Percentiles rank a stretch among this genome's conserved stretches.
These are phyloP conservation scores for Aspergillus cristatus DNA, from an alignment of 495 filamentous ascomycete species.

Conservation along the genomic window DNA sequence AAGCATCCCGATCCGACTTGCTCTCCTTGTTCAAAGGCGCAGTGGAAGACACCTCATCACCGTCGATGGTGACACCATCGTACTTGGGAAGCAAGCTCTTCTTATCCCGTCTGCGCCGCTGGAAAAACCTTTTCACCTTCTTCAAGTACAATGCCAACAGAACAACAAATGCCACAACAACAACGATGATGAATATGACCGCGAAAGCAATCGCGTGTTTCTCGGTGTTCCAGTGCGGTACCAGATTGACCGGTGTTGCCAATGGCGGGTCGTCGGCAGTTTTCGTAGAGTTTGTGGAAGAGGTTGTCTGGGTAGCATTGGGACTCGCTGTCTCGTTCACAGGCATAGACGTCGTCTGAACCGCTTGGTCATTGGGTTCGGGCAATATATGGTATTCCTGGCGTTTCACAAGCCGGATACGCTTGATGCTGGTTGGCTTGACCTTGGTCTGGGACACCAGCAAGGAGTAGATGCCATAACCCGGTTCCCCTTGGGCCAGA, in stretches of 20 bases:
- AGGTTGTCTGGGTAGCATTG: no score
- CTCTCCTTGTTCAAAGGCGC: slow-evolving; percentile 1
- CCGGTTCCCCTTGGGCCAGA: no score
- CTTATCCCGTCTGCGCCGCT: slow-evolving; percentile 6
- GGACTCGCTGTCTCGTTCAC: no score
- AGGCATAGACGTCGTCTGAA: no score
- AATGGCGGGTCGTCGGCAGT: no score
- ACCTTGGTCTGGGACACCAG: no score
- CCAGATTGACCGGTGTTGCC: not conserved
- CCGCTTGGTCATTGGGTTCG: no score
- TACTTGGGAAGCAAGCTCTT: not conserved
- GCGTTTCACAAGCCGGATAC: no score
- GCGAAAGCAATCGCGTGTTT: slow-evolving; percentile 16
- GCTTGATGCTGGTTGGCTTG: no score
- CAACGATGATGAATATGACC: slow-evolving; percentile 7
- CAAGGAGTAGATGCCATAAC: no score
- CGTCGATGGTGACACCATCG: not conserved
- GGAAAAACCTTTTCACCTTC: slow-evolving; percentile 5
- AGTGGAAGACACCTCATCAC: not conserved
- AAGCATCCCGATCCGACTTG: slow-evolving; percentile 6
- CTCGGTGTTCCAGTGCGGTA: slow-evolving; percentile 9
- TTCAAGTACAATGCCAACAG: slow-evolving; percentile 7
- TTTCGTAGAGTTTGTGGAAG: no score
- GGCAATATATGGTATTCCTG: no score
- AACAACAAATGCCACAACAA: slow-evolving; percentile 8